Evolutionary conservation across 139 green algal genomes (phyloP).

Genomic region (Tetraselmis striata): DNA sequence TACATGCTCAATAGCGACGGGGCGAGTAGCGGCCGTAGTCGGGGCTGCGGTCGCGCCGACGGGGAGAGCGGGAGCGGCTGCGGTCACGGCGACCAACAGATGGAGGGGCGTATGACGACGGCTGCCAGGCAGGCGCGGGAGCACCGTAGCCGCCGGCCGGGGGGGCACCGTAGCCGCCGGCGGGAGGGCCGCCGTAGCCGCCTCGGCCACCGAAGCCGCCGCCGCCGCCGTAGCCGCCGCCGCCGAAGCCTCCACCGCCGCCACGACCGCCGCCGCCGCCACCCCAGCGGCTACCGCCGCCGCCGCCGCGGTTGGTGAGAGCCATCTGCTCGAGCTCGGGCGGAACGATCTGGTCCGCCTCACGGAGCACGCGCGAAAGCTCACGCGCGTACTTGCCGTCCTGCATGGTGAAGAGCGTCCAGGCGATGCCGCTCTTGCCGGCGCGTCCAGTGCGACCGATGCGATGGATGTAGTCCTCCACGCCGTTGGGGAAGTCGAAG

Average conservation of each 20-base stretch:
- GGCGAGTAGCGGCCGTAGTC: conserved; percentile 25
- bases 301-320: conserved; percentile 25
- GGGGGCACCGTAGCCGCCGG: conserved; percentile 24
- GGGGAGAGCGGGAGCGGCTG: conserved; percentile 3
- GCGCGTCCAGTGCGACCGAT: conserved; percentile 84
- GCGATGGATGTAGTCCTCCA: conserved; percentile 85
- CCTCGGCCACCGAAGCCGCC: conserved; percentile 19
- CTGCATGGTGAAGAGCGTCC: conserved; percentile 66
- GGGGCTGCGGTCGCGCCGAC: conserved; percentile 25
- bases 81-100: conserved; percentile 23
- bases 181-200: conserved; percentile 16
- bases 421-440: conserved; percentile 65
- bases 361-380: conserved; percentile 46
- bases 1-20: background rate
- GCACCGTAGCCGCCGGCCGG: conserved; percentile 19
- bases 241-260: background rate
- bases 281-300: conserved; percentile 28
- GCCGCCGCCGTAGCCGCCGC: background rate
- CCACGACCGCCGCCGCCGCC: background rate
- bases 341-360: conserved; percentile 53
- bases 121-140: conserved; percentile 14
- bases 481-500: conserved; percentile 73
- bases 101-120: background rate
- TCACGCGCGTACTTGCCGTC: conserved; percentile 65
- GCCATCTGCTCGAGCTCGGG: conserved; percentile 45